Percentiles rank a stretch among this genome's conserved stretches.
Conservation (phyloP, 352 stramenopile genomes). For the Pelagophyceae sp. region DNA sequence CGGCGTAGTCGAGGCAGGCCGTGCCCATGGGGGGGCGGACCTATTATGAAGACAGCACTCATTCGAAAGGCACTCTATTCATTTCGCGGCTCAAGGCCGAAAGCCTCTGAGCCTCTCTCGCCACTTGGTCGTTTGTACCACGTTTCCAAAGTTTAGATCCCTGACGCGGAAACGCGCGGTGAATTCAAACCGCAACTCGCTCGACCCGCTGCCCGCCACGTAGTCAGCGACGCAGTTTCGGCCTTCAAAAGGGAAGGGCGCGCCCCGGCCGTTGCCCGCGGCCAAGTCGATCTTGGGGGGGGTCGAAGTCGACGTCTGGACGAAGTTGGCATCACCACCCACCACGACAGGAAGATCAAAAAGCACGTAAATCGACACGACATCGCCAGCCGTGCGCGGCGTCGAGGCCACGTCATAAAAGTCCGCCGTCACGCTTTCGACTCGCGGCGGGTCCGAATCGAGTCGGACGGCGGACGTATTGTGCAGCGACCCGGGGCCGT, state of each 20-base stretch:
- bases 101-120: too few species aligned
- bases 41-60: too few species aligned
- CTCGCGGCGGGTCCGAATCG: background rate
- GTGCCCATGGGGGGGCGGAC: background rate
- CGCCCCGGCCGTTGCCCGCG: background rate
- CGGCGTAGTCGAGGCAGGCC: background rate
- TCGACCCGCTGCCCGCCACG: background rate
- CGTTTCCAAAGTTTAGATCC: too few species aligned
- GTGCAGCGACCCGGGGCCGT: background rate
- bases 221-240: background rate
- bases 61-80: too few species aligned
- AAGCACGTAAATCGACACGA: constrained; percentile 8
- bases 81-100: too few species aligned
- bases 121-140: too few species aligned
- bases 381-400: constrained; percentile 12
- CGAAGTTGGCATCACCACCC: background rate
- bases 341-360: constrained; percentile 17
- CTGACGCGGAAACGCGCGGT: too few species aligned
- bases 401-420: background rate
- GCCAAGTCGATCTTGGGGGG: background rate
- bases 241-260: background rate
- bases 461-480: constrained; percentile 8
- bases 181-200: background rate
- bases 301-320: background rate
- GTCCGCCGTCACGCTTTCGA: constrained; percentile 8